phyloP scores from a whole-genome alignment of 1,139 yeast genomes.

The Saccharomyces uvarum region DNA sequence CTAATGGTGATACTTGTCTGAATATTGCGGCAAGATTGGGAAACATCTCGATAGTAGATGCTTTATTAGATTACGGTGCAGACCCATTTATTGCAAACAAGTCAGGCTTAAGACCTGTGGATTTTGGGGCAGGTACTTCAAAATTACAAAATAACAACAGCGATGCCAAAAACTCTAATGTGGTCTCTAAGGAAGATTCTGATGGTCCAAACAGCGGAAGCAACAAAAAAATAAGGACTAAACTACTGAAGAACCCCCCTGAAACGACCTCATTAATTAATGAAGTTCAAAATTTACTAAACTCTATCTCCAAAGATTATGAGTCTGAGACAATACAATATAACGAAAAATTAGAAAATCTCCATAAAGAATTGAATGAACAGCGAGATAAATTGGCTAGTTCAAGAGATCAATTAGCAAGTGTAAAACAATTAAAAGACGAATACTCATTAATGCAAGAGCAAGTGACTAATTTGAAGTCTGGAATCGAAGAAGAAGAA shows the following conservation, averaged over 20 bases:
- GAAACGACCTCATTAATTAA: slow-evolving; percentile 24
- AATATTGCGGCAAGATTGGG: slow-evolving; percentile 90
- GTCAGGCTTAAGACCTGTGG: slow-evolving; percentile 77
- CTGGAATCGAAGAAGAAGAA: slow-evolving; percentile 54
- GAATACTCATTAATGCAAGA: slow-evolving; percentile 36
- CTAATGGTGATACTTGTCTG: slow-evolving; percentile 80
- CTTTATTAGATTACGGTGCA: slow-evolving; percentile 79
- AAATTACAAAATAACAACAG: slow-evolving; percentile 7
- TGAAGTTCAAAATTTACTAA: slow-evolving; percentile 23
- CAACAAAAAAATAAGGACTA: background rate
- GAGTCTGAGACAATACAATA: slow-evolving; percentile 24
- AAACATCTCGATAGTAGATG: slow-evolving; percentile 69
- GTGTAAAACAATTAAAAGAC: slow-evolving; percentile 27
- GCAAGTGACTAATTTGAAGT: slow-evolving; percentile 46
- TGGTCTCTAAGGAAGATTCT: background rate
- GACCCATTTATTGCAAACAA: slow-evolving; percentile 71
- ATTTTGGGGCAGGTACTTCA: slow-evolving; percentile 51
- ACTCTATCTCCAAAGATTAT: slow-evolving; percentile 27
- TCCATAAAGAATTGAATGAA: slow-evolving; percentile 22
- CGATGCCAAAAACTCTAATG: background rate
- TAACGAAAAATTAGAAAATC: slow-evolving; percentile 20
- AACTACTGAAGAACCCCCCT: slow-evolving; percentile 10
- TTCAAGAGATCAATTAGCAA: slow-evolving; percentile 24
- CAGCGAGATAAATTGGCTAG: slow-evolving; percentile 23
- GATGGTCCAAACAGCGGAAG: slow-evolving; percentile 3